These are phyloP conservation scores for Solanum lycopersicoides DNA, from an alignment of 257 asterid species.

Conservation along the genomic window DNA sequence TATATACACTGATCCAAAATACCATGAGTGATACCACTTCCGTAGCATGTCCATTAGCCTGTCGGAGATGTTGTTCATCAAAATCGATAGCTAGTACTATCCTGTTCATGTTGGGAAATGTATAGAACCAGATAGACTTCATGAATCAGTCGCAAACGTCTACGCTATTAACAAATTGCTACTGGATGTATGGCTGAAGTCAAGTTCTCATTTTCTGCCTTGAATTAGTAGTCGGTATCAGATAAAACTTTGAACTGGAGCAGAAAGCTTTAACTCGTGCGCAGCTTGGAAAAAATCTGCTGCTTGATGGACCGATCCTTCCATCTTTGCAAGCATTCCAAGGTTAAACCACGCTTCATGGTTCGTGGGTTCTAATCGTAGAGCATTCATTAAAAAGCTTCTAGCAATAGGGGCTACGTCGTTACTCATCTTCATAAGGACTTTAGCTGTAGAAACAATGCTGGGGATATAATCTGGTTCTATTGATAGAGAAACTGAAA, in stretches of 20 bases:
- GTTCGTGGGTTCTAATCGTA: conserved; percentile 69
- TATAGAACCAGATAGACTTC: background rate
- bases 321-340: conserved; percentile 51
- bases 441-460: conserved; percentile 64
- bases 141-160: background rate
- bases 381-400: conserved; percentile 72
- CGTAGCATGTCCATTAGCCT: background rate
- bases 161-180: background rate
- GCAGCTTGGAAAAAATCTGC: conserved; percentile 92
- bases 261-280: conserved; percentile 70
- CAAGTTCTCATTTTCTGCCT: background rate
- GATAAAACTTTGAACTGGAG: conserved; percentile 53
- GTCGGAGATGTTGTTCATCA: background rate
- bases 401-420: conserved; percentile 47
- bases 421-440: conserved; percentile 38
- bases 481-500: conserved; percentile 47
- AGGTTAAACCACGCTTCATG: conserved; percentile 70
- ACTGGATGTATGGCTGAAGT: background rate
- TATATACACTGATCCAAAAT: background rate
- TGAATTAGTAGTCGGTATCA: background rate
- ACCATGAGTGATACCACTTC: background rate
- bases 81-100: background rate
- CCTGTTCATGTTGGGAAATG: background rate
- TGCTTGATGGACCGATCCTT: conserved; percentile 64
- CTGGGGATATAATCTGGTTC: conserved; percentile 77